A percentile compares a stretch with the other conserved stretches of the same genome.
phyloP scores from a whole-genome alignment of 345 rosid genomes.

The Pugionium cornutum region DNA sequence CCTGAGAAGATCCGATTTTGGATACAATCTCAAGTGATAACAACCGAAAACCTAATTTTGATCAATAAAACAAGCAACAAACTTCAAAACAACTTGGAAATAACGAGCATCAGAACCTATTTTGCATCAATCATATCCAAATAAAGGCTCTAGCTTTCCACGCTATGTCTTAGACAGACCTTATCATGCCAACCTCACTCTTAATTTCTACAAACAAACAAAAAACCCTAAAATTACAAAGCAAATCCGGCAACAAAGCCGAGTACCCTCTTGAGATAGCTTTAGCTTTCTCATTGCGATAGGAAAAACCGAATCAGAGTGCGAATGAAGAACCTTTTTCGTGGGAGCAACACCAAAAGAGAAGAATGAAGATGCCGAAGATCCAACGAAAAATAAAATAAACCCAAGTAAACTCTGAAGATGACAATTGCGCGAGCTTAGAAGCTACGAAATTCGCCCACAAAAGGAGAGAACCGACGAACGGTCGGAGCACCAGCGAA shows the following conservation, averaged over 20 bases:
- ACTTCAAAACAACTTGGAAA: neutral
- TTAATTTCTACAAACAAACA: neutral
- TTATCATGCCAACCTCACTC: slow-evolving; percentile 12
- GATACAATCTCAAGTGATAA: slow-evolving; percentile 1
- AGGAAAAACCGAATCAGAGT: neutral
- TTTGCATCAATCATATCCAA: slow-evolving; percentile 21
- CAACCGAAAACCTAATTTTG: neutral
- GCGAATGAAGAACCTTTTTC: slow-evolving; percentile 9
- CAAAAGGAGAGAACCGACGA: neutral
- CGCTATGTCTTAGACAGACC: slow-evolving; percentile 1
- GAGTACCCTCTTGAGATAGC: neutral
- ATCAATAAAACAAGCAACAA: neutral
- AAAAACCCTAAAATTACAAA: slow-evolving; percentile 16
- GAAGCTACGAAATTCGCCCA: neutral
- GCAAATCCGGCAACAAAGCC: slow-evolving; percentile 14
- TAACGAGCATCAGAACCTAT: slow-evolving; percentile 5
- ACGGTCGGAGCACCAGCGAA: slow-evolving; percentile 1
- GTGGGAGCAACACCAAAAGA: slow-evolving; percentile 23
- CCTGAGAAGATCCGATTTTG: neutral
- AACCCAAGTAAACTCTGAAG: too few species aligned
- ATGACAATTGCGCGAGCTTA: too few species aligned
- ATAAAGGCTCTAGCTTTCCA: slow-evolving; percentile 1
- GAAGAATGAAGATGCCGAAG: neutral
- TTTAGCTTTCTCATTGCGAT: slow-evolving; percentile 5
- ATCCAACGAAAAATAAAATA: too few species aligned